Percentiles rank a stretch among this genome's conserved stretches.
phyloP scores from a whole-genome alignment of 1,139 yeast species.

The Pichia terricola region DNA sequence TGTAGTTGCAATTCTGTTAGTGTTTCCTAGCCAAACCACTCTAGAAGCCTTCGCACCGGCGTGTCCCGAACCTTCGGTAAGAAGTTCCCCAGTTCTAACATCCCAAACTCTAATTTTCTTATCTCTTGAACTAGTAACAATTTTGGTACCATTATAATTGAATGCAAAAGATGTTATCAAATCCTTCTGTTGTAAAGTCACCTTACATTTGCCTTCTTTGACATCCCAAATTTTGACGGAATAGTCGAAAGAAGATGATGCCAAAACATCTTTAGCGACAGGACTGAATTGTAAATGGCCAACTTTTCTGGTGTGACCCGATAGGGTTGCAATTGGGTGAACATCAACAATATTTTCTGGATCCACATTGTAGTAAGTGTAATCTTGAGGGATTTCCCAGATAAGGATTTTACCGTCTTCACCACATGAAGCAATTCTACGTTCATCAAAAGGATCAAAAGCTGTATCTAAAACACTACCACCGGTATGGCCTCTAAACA shows the following conservation, averaged over 20 bases:
- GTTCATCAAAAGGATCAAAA: slow-evolving; percentile 80
- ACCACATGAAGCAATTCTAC: slow-evolving; percentile 71
- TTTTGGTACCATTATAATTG: slow-evolving; percentile 75
- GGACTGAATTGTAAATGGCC: slow-evolving; percentile 94
- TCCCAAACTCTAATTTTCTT: slow-evolving; percentile 90
- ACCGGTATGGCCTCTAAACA: slow-evolving; percentile 93
- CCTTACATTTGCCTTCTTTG: slow-evolving; percentile 59
- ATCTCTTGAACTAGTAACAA: slow-evolving; percentile 91
- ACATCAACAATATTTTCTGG: slow-evolving; percentile 60
- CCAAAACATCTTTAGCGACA: slow-evolving; percentile 73
- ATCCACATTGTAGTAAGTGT: slow-evolving; percentile 54
- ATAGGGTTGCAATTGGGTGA: slow-evolving; percentile 54
- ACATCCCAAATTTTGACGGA: slow-evolving; percentile 87
- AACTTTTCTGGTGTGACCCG: slow-evolving; percentile 89
- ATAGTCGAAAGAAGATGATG: slow-evolving; percentile 84
- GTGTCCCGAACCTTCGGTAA: slow-evolving; percentile 85
- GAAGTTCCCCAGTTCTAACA: slow-evolving; percentile 58
- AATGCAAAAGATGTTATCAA: slow-evolving; percentile 84
- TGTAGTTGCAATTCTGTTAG: slow-evolving; percentile 83
- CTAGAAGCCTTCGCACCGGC: slow-evolving; percentile 87
- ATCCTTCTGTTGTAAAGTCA: slow-evolving; percentile 78
- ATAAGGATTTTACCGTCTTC: slow-evolving; percentile 85
- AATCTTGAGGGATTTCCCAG: slow-evolving; percentile 81
- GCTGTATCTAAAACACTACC: slow-evolving; percentile 93
- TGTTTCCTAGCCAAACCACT: slow-evolving; percentile 81